phyloP scores from a whole-genome alignment of 225 moss, liverwort and hornwort genomes.

The Straminergon stramineum region DNA sequence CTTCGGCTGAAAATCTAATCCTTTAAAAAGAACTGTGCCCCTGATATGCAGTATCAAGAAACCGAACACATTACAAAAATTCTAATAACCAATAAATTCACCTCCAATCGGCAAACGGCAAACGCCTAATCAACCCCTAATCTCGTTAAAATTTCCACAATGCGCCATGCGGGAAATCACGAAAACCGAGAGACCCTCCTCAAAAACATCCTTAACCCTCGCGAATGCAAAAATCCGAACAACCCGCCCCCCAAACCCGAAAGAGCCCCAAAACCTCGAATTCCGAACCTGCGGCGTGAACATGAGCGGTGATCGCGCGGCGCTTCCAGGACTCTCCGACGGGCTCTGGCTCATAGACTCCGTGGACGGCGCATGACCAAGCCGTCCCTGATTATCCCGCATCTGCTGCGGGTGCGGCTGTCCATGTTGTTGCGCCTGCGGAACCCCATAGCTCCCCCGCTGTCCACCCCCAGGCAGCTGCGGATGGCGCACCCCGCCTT shows the following conservation, averaged over 20 bases:
- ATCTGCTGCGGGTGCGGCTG: conserved; percentile 28
- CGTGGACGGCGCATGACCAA: conserved; percentile 35
- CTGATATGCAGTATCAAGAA: not conserved
- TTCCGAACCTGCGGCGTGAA: conserved; percentile 83
- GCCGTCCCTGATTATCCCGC: conserved; percentile 26
- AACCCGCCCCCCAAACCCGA: not conserved
- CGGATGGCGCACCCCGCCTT: conserved; percentile 14
- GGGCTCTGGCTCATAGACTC: conserved; percentile 94
- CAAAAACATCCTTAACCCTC: not conserved
- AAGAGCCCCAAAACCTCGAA: not conserved
- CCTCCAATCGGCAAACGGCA: not conserved
- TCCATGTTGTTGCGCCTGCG: conserved; percentile 3
- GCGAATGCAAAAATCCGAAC: not conserved
- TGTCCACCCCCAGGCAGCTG: not conserved
- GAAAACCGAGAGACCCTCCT: not conserved
- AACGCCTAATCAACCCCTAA: not conserved
- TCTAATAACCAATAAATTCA: not conserved
- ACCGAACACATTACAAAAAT: not conserved
- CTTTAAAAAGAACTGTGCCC: not conserved
- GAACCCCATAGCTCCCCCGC: conserved; percentile 19
- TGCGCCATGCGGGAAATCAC: not conserved
- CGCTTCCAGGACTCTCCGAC: conserved; percentile 91
- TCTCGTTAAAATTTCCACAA: not conserved
- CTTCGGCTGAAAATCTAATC: not conserved
- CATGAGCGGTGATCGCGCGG: conserved; percentile 98